Conservation (phyloP, 441 rosid species). For the Aleurites moluccanus region DNA sequence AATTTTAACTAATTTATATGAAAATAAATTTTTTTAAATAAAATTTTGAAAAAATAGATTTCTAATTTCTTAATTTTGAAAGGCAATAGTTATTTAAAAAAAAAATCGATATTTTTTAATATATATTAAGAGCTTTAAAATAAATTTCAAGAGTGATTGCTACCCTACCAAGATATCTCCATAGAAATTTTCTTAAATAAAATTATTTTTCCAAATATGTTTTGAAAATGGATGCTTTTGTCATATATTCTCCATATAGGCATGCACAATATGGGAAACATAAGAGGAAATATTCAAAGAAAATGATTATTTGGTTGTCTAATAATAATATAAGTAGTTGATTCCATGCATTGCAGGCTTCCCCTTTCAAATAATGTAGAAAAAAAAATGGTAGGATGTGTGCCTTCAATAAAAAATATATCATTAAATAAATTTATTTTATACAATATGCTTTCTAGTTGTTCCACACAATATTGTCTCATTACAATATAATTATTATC, state of each 20-base stretch:
- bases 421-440: neutral
- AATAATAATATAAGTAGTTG: neutral
- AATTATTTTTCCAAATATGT: neutral
- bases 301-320: neutral
- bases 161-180: too few relatives aligned
- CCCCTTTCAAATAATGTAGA: neutral
- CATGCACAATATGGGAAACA: constrained; percentile 8
- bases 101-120: too few relatives aligned
- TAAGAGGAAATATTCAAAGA: neutral
- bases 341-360: neutral
- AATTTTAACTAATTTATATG: too few relatives aligned
- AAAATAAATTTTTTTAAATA: too few relatives aligned
- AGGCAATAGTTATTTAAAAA: too few relatives aligned
- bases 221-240: constrained; percentile 17
- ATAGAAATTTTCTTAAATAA: neutral
- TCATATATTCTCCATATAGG: constrained; percentile 11
- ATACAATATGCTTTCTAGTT: constrained; percentile 7
- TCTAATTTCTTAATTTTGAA: too few relatives aligned
- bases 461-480: constrained; percentile 5
- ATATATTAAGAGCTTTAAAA: too few relatives aligned
- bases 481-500: neutral
- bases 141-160: too few relatives aligned
- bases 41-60: too few relatives aligned
- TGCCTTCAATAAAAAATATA: constrained; percentile 1
- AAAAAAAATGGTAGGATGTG: constrained; percentile 3